phyloP scores from a whole-genome alignment of 2,329 filamentous ascomycete species.

The Arthrobotrys conoides region DNA sequence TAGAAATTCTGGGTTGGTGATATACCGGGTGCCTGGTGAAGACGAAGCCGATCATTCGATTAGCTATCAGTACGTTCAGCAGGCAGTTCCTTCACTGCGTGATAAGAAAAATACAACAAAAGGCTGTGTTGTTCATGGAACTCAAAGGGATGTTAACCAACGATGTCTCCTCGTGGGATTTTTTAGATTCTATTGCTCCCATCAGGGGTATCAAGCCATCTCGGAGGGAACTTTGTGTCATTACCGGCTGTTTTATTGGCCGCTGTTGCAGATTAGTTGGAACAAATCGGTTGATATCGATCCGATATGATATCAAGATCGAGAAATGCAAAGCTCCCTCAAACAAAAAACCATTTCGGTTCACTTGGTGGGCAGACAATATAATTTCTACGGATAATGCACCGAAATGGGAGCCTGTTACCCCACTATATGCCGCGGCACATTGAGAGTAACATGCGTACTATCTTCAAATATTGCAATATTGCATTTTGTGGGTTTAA shows the following conservation, averaged over 20 bases:
- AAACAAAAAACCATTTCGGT: neutral
- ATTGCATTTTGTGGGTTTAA: too few relatives aligned
- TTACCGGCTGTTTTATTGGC: constrained; percentile 88
- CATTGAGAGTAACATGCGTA: neutral
- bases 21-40: constrained; percentile 70
- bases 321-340: neutral
- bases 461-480: neutral
- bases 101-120: constrained; percentile 20
- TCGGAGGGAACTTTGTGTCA: constrained; percentile 79
- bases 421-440: constrained; percentile 19
- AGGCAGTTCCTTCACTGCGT: too few relatives aligned
- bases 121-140: neutral
- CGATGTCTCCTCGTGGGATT: constrained; percentile 73
- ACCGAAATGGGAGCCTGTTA: constrained; percentile 19
- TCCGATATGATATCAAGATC: constrained; percentile 19
- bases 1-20: too few relatives aligned
- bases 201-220: constrained; percentile 80
- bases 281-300: constrained; percentile 21
- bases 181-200: constrained; percentile 91
- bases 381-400: constrained; percentile 18
- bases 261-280: constrained; percentile 78
- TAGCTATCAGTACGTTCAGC: too few relatives aligned
- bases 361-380: constrained; percentile 30
- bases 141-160: constrained; percentile 2
- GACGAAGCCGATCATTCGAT: constrained; percentile 62